These are phyloP conservation scores for Pichia occidentalis DNA, from an alignment of 805 yeast genomes.

Conservation along the genomic window DNA sequence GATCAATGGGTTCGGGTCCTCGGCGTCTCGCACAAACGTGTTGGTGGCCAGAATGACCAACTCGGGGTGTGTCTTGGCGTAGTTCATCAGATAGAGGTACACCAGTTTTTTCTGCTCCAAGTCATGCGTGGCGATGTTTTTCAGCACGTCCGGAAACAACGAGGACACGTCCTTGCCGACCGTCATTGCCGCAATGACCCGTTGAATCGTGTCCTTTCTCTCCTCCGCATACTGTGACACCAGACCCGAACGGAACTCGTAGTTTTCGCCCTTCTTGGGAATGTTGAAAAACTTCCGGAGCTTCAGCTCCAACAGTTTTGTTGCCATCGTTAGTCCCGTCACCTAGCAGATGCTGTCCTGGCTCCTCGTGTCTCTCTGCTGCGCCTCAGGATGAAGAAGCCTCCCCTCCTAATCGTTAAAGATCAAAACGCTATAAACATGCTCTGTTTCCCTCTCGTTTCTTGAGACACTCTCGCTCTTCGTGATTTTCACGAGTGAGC, in stretches of 20 bases:
- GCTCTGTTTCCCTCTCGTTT: too few relatives aligned
- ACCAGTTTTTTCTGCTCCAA: constrained; percentile 95
- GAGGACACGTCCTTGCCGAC: constrained; percentile 94
- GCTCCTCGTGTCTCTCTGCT: too few relatives aligned
- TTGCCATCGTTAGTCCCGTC: constrained; percentile 14
- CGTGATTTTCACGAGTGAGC: too few relatives aligned
- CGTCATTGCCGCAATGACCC: constrained; percentile 98
- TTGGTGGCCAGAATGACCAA: constrained; percentile 92
- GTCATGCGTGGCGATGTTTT: constrained; percentile 95
- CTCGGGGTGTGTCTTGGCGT: constrained; percentile 95
- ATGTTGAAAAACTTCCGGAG: constrained; percentile 51
- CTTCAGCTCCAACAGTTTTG: constrained; percentile 39
- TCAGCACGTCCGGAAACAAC: constrained; percentile 90
- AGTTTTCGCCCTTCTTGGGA: constrained; percentile 71
- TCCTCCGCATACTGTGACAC: constrained; percentile 94
- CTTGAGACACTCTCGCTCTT: too few relatives aligned
- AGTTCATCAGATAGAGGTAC: constrained; percentile 90
- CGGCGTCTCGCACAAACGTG: constrained; percentile 91
- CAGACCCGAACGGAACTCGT: constrained; percentile 80
- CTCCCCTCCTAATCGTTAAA: too few relatives aligned
- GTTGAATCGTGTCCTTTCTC: constrained; percentile 92
- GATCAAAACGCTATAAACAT: too few relatives aligned
- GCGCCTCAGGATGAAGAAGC: too few relatives aligned
- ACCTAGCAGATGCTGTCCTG: too few relatives aligned
- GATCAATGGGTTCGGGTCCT: constrained; percentile 93